phyloP scores from a whole-genome alignment of 257 asterid genomes.

The Salvia hispanica region DNA sequence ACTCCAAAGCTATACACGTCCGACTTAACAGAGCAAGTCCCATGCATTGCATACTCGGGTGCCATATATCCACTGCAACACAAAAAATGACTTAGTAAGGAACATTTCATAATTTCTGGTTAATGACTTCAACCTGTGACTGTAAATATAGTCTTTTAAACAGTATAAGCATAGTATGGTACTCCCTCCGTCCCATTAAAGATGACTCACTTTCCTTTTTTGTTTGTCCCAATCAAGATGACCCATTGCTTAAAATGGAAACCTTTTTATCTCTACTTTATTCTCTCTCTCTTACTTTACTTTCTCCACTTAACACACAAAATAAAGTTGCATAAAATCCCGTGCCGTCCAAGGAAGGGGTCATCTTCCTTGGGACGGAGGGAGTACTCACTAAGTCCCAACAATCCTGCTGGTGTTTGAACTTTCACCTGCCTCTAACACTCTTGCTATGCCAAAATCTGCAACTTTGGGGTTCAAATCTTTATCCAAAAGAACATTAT shows the following conservation, averaged over 20 bases:
- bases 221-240: no score
- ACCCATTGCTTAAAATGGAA: no score
- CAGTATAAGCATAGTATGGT: neutral
- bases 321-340: no score
- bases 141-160: no score
- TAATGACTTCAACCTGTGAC: neutral
- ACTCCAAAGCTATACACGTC: slow-evolving; percentile 25
- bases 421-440: neutral
- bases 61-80: slow-evolving; percentile 25
- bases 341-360: no score
- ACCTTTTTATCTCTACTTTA: no score
- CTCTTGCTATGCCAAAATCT: slow-evolving; percentile 26
- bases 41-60: slow-evolving; percentile 6
- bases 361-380: no score
- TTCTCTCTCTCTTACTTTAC: no score
- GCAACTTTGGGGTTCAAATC: slow-evolving; percentile 22
- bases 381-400: slow-evolving; percentile 18
- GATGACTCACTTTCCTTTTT: no score
- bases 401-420: neutral
- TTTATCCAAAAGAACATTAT: slow-evolving; percentile 19
- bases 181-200: no score
- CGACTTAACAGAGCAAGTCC: neutral
- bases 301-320: no score
- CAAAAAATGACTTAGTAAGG: neutral
- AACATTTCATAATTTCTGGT: neutral